Conservation (phyloP, 176 grass and related monocot species). For the Raddia guianensis region DNA sequence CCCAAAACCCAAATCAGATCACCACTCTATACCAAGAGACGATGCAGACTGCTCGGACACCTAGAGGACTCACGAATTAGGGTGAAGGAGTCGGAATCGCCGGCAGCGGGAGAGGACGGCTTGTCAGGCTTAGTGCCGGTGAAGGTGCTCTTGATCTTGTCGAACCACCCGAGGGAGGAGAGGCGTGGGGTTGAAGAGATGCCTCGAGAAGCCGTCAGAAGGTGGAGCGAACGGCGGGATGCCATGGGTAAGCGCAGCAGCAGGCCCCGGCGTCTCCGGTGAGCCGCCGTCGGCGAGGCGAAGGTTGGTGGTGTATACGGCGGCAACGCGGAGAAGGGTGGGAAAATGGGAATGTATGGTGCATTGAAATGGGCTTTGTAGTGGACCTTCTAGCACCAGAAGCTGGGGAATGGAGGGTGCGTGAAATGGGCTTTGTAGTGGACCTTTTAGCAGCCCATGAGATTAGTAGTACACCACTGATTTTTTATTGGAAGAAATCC, state of each 20-base stretch:
- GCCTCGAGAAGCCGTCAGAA: constrained; percentile 46
- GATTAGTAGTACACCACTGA: too few species aligned
- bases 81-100: constrained; percentile 49
- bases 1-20: constrained; percentile 3
- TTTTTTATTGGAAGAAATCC: too few species aligned
- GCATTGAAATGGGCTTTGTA: not conserved
- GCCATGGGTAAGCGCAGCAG: constrained; percentile 20
- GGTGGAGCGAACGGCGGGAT: constrained; percentile 44
- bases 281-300: constrained; percentile 15
- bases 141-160: constrained; percentile 90
- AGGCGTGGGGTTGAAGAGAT: constrained; percentile 75
- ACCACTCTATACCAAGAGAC: not conserved
- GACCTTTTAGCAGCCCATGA: not conserved
- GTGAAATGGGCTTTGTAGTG: not conserved
- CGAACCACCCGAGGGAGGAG: constrained; percentile 77
- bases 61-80: constrained; percentile 54
- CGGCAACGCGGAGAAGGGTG: not conserved
- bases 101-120: not conserved
- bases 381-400: constrained; percentile 3
- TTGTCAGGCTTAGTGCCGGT: constrained; percentile 68
- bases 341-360: constrained; percentile 8
- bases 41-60: not conserved
- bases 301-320: not conserved
- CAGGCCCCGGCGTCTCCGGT: not conserved
- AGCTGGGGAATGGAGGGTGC: constrained; percentile 10